These are phyloP conservation scores for Lunularia cruciata DNA, from an alignment of 225 moss, liverwort and hornwort species.

Conservation along the genomic window DNA sequence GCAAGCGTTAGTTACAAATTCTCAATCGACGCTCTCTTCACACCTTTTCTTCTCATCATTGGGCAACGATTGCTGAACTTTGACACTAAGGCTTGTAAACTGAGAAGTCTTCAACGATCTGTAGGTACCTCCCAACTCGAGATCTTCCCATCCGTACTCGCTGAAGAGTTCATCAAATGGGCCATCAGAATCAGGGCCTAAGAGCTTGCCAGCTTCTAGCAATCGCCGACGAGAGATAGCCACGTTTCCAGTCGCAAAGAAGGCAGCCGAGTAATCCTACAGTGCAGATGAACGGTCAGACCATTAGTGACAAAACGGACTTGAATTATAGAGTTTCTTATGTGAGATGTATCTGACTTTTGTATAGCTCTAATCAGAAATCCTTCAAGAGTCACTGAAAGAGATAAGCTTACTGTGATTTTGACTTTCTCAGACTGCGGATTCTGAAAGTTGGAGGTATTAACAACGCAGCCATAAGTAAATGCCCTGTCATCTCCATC, in stretches of 20 bases:
- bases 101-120: neutral
- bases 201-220: constrained; percentile 57
- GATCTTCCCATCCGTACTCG: constrained; percentile 96
- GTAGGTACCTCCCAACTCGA: constrained; percentile 75
- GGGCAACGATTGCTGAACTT: neutral
- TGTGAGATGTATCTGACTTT: too few relatives aligned
- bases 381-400: neutral
- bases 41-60: too few relatives aligned
- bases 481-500: constrained; percentile 75
- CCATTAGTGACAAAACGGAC: too few relatives aligned
- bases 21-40: too few relatives aligned
- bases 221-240: constrained; percentile 64
- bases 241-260: constrained; percentile 86
- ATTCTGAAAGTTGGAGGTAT: constrained; percentile 72
- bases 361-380: neutral
- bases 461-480: constrained; percentile 80
- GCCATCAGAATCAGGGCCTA: constrained; percentile 51
- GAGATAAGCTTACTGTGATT: constrained; percentile 44
- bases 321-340: too few relatives aligned
- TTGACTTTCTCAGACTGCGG: constrained; percentile 70
- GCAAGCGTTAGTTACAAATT: too few relatives aligned
- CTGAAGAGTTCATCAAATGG: constrained; percentile 84
- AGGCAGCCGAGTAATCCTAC: constrained; percentile 83
- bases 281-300: neutral
- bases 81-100: neutral